Evolutionary conservation across 1,139 yeast species (phyloP), one percentile per base, ranked within the genome.

Genomic region (Blastobotrys indianensis): DNA sequence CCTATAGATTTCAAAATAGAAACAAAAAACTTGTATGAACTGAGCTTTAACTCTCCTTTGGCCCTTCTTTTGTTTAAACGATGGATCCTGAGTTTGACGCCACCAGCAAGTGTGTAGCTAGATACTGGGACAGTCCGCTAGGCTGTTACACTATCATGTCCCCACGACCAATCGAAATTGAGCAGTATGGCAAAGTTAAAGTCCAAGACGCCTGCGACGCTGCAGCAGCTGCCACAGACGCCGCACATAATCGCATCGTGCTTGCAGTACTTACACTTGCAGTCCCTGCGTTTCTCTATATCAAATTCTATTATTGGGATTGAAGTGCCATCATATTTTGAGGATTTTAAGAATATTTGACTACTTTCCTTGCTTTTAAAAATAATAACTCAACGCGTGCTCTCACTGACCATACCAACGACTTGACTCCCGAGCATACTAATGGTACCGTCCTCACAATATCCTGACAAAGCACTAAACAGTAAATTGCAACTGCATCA

Each of bases 401-500:
- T 16, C 20, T 4, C 11, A 36, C 30, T 13, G 11, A 5, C 36
- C 39, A 42, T 11, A 20, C 10, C 37, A 31, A 2, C 2, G 23
- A n/a, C 25, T 36, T 23, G 5, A 32, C 7, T 5, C 15, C 16
- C 10, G 25, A 32, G 31, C n/a, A 12, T 8, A 46, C n/a, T 32
- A 48, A 28, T 7, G 54, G 54, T 11, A 42, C 33, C 8, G 44
- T 15, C 2, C 45, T 45, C 2, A 49, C 51, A 2, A 52, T 11
- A 35, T 55, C 59, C 23, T 55, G 59, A 8, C 54, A 54, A 2
- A 54, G 35, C 2, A 56, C 53, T 15, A 55, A 39, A 10, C 51
- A 44, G 37, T 47, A 55, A 6, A 55, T 54, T 1, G 56, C 50
- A 13, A 49, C 45, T 8, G 57, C 57, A 41, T 55, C 59, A n/a